phyloP scores from a whole-genome alignment of 2,329 filamentous ascomycete species.

The Elsinoe necatrix region DNA sequence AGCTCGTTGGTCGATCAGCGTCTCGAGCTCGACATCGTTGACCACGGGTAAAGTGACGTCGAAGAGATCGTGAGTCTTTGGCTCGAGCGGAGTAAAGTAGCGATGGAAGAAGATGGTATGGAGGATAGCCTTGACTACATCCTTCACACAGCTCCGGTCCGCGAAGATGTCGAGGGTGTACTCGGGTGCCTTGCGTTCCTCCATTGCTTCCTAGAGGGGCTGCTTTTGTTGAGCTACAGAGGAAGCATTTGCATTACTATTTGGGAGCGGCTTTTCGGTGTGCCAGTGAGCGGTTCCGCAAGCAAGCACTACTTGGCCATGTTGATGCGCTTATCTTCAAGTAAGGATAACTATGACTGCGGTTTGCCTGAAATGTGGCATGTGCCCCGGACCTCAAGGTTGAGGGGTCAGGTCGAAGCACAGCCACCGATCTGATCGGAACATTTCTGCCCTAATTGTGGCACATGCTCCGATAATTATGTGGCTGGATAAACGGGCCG shows the following conservation, averaged over 20 bases:
- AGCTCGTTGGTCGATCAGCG: constrained; percentile 83
- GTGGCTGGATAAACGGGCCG: background rate
- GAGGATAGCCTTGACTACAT: constrained; percentile 87
- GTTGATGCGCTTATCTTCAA: background rate
- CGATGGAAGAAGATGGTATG: constrained; percentile 99
- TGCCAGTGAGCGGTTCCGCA: background rate
- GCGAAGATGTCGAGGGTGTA: constrained; percentile 92
- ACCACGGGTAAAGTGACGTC: constrained; percentile 85
- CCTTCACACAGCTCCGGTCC: constrained; percentile 79
- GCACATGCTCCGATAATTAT: background rate
- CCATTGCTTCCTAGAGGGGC: constrained; percentile 40
- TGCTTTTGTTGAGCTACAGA: background rate
- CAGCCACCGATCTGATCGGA: background rate
- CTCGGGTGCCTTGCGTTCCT: constrained; percentile 64
- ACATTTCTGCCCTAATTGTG: background rate
- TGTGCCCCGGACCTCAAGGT: background rate
- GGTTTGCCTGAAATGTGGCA: background rate
- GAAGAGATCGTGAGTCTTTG: constrained; percentile 77
- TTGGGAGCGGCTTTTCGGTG: background rate
- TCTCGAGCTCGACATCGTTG: constrained; percentile 82
- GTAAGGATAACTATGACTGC: background rate
- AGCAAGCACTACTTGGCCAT: constrained; percentile 1
- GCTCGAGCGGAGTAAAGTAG: constrained; percentile 81
- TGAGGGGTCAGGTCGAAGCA: background rate
- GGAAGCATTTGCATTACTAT: background rate